Evolutionary conservation across 2,329 filamentous ascomycete genomes (phyloP), one percentile per base, ranked within the genome.

Genomic region (Phialophora tarda): DNA sequence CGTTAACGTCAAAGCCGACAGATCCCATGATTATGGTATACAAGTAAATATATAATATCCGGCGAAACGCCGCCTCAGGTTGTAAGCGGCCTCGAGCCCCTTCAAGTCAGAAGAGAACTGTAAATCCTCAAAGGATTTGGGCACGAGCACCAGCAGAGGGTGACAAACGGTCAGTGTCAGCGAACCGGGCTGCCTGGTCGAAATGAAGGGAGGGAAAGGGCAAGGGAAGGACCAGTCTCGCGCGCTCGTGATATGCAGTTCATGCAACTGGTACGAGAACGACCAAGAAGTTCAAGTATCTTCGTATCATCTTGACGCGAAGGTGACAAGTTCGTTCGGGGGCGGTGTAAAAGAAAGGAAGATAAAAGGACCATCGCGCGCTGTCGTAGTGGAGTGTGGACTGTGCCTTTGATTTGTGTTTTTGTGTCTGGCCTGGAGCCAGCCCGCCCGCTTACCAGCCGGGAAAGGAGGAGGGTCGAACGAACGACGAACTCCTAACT

Each of bases 401-500:
- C 6, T 7, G 5, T 2, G 38, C 8, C 7, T 44, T n/a, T n/a
- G 38, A n/a, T 44, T 44, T 44, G 38, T 6, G 38, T 44, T 44
- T 41, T 5, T 1, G 38, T 44, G 14, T 44, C 38, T 21, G 38
- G 17, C 38, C 14, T 21, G 38, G 38, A 34, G 10, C 32, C 34
- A 38, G 34, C 38, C 17, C 38, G 38, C 17, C 38, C 17, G 38
- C 38, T 5, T 51, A 0, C 10, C 23, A 26, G 48, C 48, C 10
- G 21, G 10, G 4, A 23, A 5, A 2, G 48, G 4, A 17, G 48
- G 10, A 51, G 21, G 48, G 48, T 24, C 12, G 24, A 26, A 24
- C 21, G 48, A 51, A 24, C 48, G 3, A 24, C 24, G 48, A 23
- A 51, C 48, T 51, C 48, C 48, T 51, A 26, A 51, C 21, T 51